Conservation (phyloP, 2,329 filamentous ascomycete genomes). For the Alternaria sp. region DNA sequence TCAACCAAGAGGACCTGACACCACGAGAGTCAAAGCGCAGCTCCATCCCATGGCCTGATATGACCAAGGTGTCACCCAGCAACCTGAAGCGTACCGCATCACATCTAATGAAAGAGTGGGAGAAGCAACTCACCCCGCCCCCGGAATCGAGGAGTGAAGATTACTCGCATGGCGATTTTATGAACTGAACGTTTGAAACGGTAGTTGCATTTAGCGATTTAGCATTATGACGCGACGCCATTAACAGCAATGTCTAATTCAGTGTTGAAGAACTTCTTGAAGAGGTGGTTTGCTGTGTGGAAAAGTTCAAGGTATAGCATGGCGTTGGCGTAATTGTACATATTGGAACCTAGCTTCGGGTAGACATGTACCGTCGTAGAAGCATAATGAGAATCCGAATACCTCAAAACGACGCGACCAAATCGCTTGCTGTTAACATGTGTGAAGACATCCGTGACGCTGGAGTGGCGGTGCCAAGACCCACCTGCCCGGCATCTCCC, state of each 20-base stretch:
- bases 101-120: constrained; percentile 89
- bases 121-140: constrained; percentile 71
- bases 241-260: constrained; percentile 37
- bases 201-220: constrained; percentile 9
- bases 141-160: constrained; percentile 40
- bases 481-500: constrained; percentile 28
- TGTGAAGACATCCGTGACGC: neutral
- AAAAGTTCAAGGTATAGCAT: constrained; percentile 15
- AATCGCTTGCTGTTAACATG: neutral
- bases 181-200: constrained; percentile 18
- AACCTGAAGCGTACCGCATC: constrained; percentile 84
- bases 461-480: constrained; percentile 23
- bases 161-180: constrained; percentile 45
- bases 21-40: constrained; percentile 44
- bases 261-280: constrained; percentile 15
- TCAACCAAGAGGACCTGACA: constrained; percentile 18
- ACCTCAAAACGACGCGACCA: neutral
- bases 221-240: constrained; percentile 40
- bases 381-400: constrained; percentile 17
- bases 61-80: constrained; percentile 74
- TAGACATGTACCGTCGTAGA: constrained; percentile 4
- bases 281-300: constrained; percentile 29
- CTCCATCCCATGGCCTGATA: constrained; percentile 68
- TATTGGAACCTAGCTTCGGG: constrained; percentile 17
- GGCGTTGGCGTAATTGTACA: constrained; percentile 20